Evolutionary conservation across 768 basidiomycete genomes (phyloP).

Genomic region (Phylloporus rhodoxanthus): DNA sequence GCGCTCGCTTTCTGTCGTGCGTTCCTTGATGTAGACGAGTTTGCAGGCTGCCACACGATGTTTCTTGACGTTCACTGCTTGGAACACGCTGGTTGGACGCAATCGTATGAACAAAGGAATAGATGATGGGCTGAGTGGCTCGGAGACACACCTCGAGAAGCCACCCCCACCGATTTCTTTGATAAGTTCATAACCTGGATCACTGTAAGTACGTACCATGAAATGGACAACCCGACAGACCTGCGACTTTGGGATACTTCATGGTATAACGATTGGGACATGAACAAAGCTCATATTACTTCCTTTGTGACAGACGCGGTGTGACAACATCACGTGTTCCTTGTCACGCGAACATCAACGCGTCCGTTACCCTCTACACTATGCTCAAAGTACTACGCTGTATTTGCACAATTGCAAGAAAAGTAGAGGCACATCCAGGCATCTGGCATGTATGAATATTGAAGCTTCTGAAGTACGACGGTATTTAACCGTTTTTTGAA

Average conservation of each 20-base stretch:
- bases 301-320: slow-evolving; percentile 24
- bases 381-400: no score
- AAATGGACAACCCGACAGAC: slow-evolving; percentile 8
- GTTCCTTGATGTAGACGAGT: slow-evolving; percentile 56
- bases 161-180: slow-evolving; percentile 82
- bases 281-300: slow-evolving; percentile 6
- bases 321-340: slow-evolving; percentile 19
- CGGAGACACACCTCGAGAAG: slow-evolving; percentile 64
- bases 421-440: no score
- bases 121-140: background rate
- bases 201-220: background rate
- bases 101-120: background rate
- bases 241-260: slow-evolving; percentile 32
- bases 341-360: background rate
- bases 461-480: no score
- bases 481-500: no score
- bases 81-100: slow-evolving; percentile 59
- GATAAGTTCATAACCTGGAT: slow-evolving; percentile 60
- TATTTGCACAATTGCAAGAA: no score
- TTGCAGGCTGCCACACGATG: slow-evolving; percentile 84
- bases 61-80: slow-evolving; percentile 63
- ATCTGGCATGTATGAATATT: no score
- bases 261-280: slow-evolving; percentile 4
- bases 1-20: slow-evolving; percentile 62
- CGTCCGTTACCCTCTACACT: no score